phyloP scores from a whole-genome alignment of 2,329 filamentous ascomycete genomes.

The Ceratocystis variospora region DNA sequence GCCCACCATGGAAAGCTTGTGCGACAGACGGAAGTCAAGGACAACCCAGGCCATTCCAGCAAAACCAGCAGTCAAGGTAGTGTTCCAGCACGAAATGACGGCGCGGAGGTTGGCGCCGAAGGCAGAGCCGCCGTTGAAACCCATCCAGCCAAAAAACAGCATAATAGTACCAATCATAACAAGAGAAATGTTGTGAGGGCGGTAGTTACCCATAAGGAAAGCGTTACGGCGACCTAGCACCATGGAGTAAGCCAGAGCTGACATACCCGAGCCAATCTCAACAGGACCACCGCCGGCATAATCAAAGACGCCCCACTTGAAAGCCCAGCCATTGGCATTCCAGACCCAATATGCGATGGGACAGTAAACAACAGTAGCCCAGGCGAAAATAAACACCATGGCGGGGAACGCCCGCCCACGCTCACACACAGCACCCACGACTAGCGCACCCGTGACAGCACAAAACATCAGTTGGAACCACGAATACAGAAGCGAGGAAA shows the following conservation, averaged over 20 bases:
- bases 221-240: conserved; percentile 91
- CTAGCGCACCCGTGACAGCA: conserved; percentile 78
- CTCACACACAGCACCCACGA: conserved; percentile 85
- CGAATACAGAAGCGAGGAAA: conserved; percentile 80
- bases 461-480: conserved; percentile 99
- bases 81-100: conserved; percentile 96
- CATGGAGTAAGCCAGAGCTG: conserved; percentile 88
- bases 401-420: conserved; percentile 82
- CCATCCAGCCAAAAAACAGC: conserved; percentile 97
- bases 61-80: conserved; percentile 83
- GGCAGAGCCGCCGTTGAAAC: conserved; percentile 92
- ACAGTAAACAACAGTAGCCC: conserved; percentile 96
- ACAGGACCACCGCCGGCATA: conserved; percentile 95
- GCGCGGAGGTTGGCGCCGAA: conserved; percentile 91
- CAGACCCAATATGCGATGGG: conserved; percentile 93
- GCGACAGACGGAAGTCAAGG: conserved; percentile 85
- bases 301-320: conserved; percentile 80
- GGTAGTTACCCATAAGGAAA: conserved; percentile 99
- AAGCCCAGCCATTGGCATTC: conserved; percentile 90
- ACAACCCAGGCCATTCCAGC: conserved; percentile 86
- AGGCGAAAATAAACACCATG: conserved; percentile 92
- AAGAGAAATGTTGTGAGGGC: conserved; percentile 94
- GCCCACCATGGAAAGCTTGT: conserved; percentile 77
- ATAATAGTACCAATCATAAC: conserved; percentile 91
- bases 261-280: conserved; percentile 89